phyloP scores from a whole-genome alignment of 164 flowering plant species.

The Malania oleifera region DNA sequence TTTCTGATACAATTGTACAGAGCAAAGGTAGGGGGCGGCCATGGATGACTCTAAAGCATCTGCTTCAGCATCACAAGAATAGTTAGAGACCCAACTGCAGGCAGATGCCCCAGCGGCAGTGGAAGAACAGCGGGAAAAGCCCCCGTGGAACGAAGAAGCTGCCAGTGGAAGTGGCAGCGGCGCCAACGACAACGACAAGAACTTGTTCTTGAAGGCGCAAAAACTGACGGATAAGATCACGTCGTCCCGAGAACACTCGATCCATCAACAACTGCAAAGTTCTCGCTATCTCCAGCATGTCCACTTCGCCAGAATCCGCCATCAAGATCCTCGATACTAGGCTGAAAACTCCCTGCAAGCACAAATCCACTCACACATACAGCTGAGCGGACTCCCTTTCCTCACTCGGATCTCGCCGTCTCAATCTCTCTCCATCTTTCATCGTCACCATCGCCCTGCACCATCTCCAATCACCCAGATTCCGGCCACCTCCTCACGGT shows the following conservation, averaged over 20 bases:
- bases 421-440: too few species aligned
- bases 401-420: too few species aligned
- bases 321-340: slow-evolving; percentile 55
- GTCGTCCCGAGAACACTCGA: slow-evolving; percentile 47
- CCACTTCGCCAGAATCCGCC: slow-evolving; percentile 55
- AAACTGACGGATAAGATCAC: slow-evolving; percentile 47
- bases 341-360: slow-evolving; percentile 79
- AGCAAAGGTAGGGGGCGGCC: too few species aligned
- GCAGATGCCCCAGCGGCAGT: background rate
- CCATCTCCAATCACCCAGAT: too few species aligned
- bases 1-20: too few species aligned
- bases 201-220: slow-evolving; percentile 38
- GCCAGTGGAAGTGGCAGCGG: slow-evolving; percentile 26
- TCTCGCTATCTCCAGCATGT: slow-evolving; percentile 76
- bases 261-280: slow-evolving; percentile 93
- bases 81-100: background rate
- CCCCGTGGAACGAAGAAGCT: slow-evolving; percentile 4
- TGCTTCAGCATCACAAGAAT: too few species aligned
- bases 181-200: slow-evolving; percentile 22
- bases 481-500: too few species aligned
- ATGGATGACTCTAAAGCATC: too few species aligned
- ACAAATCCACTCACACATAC: too few species aligned
- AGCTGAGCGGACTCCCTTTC: too few species aligned
- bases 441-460: too few species aligned
- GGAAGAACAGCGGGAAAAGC: slow-evolving; percentile 17